Base-by-base conservation (phyloP, 2,329 filamentous ascomycete genomes). In the Volutella citrinella region DNA sequence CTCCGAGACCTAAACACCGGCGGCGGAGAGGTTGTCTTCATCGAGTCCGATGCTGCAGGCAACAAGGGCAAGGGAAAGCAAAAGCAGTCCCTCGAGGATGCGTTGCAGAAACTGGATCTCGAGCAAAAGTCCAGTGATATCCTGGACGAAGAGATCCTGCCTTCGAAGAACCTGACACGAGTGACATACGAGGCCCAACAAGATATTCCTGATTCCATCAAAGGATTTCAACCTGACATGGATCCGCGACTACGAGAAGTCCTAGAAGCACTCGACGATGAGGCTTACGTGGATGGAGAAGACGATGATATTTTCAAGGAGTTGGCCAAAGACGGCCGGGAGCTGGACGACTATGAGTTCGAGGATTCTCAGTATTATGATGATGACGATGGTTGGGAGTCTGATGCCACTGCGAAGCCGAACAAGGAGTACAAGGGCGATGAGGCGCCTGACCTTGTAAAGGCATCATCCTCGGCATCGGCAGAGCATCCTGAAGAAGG, bases 191-290 rank as follows among this genome's bases (percentile, higher is more conserved):
- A 97, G 61, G 84, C 89, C 34, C 89, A 96, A 65, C 93, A 98
- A 63, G 79, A 95, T 52, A 69, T 97, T 2, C 93, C 93, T 1
- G 93, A 98, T 64, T 82, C 80, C 7, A 86, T 98, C 53, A 84
- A 86, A 4, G 93, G 93, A 0, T 95, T 98, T 61, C 85, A 98
- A 63, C 93, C 94, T 7, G 90, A 97, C 56, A 97, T 98, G 93
- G 94, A 98, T 55, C 90, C 90, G 3, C 76, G 91, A 23, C 61
- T 98, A 48, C 78, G 93, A 27, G 93, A 98, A 61, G 89, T 90
- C 6, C 66, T 98, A 16, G 90, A 96, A 63, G 93, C 93, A 10
- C 68, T 98, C 19, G 93, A 98, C 30, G 93, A 98, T 54, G 93
- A 98, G 16, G 91, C 85, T 4, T 98, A 88, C 56, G 90, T 98